Conservation (phyloP, 202 grass and related monocot genomes). For the Carex sylvatica region DNA sequence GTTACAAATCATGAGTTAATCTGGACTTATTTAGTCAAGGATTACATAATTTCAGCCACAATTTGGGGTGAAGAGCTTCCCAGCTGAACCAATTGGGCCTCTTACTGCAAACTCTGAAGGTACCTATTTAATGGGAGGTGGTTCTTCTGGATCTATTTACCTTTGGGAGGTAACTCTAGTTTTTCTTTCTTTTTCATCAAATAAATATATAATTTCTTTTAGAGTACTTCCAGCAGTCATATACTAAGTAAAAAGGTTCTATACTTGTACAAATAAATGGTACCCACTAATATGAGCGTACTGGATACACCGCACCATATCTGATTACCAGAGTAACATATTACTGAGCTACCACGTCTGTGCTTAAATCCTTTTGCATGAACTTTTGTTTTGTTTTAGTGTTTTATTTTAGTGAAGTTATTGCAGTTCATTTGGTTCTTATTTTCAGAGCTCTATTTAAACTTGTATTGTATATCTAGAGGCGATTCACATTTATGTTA, state of each 20-base stretch:
- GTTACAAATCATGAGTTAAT: background rate
- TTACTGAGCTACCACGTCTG: background rate
- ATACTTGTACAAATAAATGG: background rate
- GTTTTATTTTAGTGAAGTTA: background rate
- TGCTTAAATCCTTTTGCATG: background rate
- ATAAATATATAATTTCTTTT: background rate
- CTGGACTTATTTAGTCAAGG: background rate
- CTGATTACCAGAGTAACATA: background rate
- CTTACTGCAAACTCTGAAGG: slow-evolving; percentile 72
- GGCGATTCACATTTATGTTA: background rate
- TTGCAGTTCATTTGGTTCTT: background rate
- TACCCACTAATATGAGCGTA: background rate
- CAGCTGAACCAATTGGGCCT: slow-evolving; percentile 63
- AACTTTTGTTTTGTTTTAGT: background rate
- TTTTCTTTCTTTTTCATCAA: background rate
- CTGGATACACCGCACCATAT: background rate
- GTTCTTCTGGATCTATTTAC: slow-evolving; percentile 59
- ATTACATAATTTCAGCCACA: slow-evolving; percentile 48
- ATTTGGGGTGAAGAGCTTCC: slow-evolving; percentile 78
- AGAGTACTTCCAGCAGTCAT: background rate
- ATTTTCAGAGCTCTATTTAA: background rate
- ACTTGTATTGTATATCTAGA: background rate
- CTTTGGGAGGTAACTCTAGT: slow-evolving; percentile 62
- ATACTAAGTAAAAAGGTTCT: background rate
- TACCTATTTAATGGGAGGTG: slow-evolving; percentile 72